phyloP scores from a whole-genome alignment of 345 rosid genomes.

The Eutrema heterophyllum region DNA sequence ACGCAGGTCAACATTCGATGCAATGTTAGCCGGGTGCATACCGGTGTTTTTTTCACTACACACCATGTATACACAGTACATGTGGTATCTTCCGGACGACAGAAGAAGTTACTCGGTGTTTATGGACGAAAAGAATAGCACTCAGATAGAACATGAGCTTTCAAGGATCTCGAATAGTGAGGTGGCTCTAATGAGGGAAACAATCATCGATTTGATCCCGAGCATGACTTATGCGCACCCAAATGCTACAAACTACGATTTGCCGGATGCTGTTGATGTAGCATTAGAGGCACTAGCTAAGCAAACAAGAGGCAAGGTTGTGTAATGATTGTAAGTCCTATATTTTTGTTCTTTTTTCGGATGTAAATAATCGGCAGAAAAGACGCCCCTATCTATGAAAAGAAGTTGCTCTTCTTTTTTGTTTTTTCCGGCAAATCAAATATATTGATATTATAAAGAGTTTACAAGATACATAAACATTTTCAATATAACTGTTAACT shows the following conservation, averaged over 20 bases:
- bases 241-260: constrained; percentile 10
- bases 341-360: background rate
- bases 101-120: constrained; percentile 37
- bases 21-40: constrained; percentile 50
- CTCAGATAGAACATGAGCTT: constrained; percentile 18
- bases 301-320: background rate
- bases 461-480: too few species aligned
- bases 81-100: constrained; percentile 47
- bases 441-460: too few species aligned
- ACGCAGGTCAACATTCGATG: constrained; percentile 48
- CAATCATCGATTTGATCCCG: constrained; percentile 11
- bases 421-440: too few species aligned
- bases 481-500: too few species aligned
- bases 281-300: constrained; percentile 13
- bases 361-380: background rate
- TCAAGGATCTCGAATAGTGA: constrained; percentile 10
- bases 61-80: constrained; percentile 45
- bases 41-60: constrained; percentile 54
- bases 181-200: constrained; percentile 8
- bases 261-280: constrained; percentile 25
- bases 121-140: constrained; percentile 21
- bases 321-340: background rate
- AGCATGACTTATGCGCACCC: constrained; percentile 19
- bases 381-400: too few species aligned
- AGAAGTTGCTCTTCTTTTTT: too few species aligned